phyloP scores from a whole-genome alignment of 2,329 filamentous ascomycete genomes.

The Colletotrichum shisoi region DNA sequence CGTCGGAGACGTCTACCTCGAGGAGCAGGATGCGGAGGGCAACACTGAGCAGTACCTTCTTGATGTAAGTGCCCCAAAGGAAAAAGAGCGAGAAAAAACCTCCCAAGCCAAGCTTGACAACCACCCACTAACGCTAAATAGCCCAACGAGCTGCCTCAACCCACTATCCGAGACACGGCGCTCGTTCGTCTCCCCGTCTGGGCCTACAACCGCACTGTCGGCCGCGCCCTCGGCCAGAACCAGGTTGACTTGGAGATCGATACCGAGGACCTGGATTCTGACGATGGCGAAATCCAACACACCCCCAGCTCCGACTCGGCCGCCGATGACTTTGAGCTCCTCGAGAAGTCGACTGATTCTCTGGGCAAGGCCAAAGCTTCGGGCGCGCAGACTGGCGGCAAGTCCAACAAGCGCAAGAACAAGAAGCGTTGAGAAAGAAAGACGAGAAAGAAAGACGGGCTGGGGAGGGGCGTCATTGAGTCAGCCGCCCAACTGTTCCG shows the following conservation, averaged over 20 bases:
- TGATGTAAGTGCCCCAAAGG: slow-evolving; percentile 70
- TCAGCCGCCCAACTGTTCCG: background rate
- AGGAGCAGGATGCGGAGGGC: slow-evolving; percentile 88
- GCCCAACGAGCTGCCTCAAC: slow-evolving; percentile 80
- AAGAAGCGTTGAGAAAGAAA: slow-evolving; percentile 65
- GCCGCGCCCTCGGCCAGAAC: slow-evolving; percentile 56
- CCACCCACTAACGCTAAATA: slow-evolving; percentile 49
- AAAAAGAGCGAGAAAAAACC: background rate
- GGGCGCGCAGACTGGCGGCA: slow-evolving; percentile 55
- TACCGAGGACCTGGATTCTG: slow-evolving; percentile 51
- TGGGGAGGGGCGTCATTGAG: background rate
- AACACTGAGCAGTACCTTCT: slow-evolving; percentile 83
- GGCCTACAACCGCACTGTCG: slow-evolving; percentile 67
- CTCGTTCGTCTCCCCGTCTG: slow-evolving; percentile 80
- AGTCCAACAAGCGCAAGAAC: slow-evolving; percentile 62
- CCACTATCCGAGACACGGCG: slow-evolving; percentile 82
- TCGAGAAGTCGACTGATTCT: slow-evolving; percentile 68
- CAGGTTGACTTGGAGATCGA: slow-evolving; percentile 50
- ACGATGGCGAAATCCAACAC: slow-evolving; percentile 60
- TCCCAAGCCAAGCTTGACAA: background rate
- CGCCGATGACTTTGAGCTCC: slow-evolving; percentile 68
- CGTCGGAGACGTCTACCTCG: slow-evolving; percentile 90
- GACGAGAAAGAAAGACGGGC: background rate
- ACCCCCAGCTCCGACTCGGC: slow-evolving; percentile 66
- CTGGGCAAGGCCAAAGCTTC: slow-evolving; percentile 61